Evolutionary conservation across 228 moss, liverwort and hornwort genomes (phyloP), one percentile per base, ranked within the genome.

Genomic region (Sphagnum fallax): DNA sequence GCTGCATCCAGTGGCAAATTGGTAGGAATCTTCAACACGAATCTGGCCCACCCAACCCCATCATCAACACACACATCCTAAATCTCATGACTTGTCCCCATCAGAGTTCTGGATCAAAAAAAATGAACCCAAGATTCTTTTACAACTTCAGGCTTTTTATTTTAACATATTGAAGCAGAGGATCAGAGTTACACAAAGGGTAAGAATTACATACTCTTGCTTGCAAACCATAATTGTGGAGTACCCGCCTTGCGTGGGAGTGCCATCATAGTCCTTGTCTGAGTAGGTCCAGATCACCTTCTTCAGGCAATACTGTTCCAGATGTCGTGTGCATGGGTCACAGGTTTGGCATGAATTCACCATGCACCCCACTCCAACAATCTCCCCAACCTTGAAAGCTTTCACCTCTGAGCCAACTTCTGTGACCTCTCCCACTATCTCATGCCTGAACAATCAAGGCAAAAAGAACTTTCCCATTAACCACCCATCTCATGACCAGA

Each of bases 351-450:
- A 92, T 10, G 80, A 78, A 65, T 61, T 67, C 13, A 58, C 15
- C 49, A 5, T 52, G 50, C 72, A 78, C 6, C 89, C 89, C 48
- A 83, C 66, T 8, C 92, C 87, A 0, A 92, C 84, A 4, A 74
- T 78, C n/a, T 89, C 83, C 51, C 92, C 87, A 5, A 79, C 7
- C 68, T 84, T 80, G 66, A 80, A 87, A 14, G 69, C 78, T n/a
- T 67, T 51, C 13, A 92, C 89, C 18, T 74, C 72, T 7, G 80
- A 81, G 47, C 85, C 92, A 0, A 92, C 80, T 47, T 88, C 76
- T 13, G 75, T 88, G 53, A 89, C 92, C 18, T 87, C 87, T 8
- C 89, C 92, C 5, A 77, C 85, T 10, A 79, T 59, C 77, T 92
- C 88, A 67, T 92, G 89, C 67, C 91, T 91, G 65, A 52, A 68